Evolutionary conservation across 768 basidiomycete species (phyloP), one percentile per base, ranked within the genome.

Genomic region (Tricholomella constricta): DNA sequence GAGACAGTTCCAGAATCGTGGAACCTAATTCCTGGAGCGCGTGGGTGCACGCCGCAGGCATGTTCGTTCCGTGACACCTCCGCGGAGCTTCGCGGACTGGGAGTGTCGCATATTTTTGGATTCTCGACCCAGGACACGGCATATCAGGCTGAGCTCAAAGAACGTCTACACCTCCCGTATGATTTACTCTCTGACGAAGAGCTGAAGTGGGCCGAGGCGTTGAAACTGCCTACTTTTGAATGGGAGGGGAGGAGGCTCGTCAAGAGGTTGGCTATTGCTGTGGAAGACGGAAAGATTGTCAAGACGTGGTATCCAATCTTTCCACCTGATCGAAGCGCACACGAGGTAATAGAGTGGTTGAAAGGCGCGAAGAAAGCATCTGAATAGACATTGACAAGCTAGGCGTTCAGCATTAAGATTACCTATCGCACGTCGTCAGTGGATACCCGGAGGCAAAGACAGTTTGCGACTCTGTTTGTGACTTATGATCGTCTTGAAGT

Each of bases 41-140:
- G 62, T 23, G 62, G 62, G 27, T 63, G 62, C 47, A 61, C 62
- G 11, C 62, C 62, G 17, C 62, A 64, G 14, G 60, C 53, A 15
- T 64, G 62, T 42, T 57, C 58, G n/a, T 62, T 60, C 54, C 60
- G 62, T 27, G 62, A 64, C 46, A 50, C 54, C 27, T 52, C 36
- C 12, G 35, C 56, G 37, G 60, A 64, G 32, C 56, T 64, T 34
- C 40, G 26, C 42, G 51, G 36, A 19, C 45, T 61, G 35, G 60
- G 62, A 6, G 58, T 64, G 6, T 35, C 56, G 11, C 62, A 60
- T 25, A 54, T 64, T 12, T 64, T 62, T 34, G 60, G 62, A 8
- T 47, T 62, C 15, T 64, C 62, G 6, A 60, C 61, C n/a, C 62
- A 60, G 42, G 58, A 60, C 22, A 58, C 56, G 11, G 23, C 54